Base-by-base conservation (phyloP, 257 asterid genomes). In the Solanum acaule region DNA sequence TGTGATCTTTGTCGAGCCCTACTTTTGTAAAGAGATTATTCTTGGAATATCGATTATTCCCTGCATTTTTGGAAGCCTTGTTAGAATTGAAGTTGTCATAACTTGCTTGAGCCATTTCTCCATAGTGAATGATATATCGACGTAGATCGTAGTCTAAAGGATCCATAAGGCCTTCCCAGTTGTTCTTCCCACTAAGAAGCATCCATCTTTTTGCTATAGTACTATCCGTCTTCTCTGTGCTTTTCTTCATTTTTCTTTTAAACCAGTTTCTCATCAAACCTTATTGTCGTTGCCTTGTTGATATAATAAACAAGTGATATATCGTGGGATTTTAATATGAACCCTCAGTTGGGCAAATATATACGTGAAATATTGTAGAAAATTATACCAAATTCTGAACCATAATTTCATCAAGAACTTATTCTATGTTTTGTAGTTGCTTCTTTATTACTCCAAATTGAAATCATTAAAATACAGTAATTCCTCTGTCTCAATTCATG, bases 101-200 rank as follows among this genome's bases (percentile, higher is more conserved):
- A 12, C 92, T 86, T 77, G 91, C 95, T 84, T 90, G 93, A 87
- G 96, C 92, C 92, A 89, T 91, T 13, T 89, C 88, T 1, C 93
- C 96, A 35, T 92, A 92, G 78, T 94, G 94, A 72, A 93, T 67
- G 11, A 93, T 29, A 88, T 93, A 92, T n/a, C 63, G 75, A 14
- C 93, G 90, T 18, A 93, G 92, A 81, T 94, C 96, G 38, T 12
- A 10, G 90, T 93, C 94, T 10, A 93, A 90, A 33, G 98, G 98
- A 38, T 89, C 87, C 56, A 93, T 11, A 67, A 93, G 92, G 86
- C 87, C 49, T 6, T 88, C 79, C 98, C 96, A 94, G 83, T 90
- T 88, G 4, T 88, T 86, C 85, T 87, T 75, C 37, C 96, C 98
- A 56, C 93, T 90, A 3, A 93, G 93, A 38, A 76, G 16, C 72